Evolutionary conservation across 1,284 basidiomycete genomes (phyloP).

Genomic region (Ceratobasidium sp.): DNA sequence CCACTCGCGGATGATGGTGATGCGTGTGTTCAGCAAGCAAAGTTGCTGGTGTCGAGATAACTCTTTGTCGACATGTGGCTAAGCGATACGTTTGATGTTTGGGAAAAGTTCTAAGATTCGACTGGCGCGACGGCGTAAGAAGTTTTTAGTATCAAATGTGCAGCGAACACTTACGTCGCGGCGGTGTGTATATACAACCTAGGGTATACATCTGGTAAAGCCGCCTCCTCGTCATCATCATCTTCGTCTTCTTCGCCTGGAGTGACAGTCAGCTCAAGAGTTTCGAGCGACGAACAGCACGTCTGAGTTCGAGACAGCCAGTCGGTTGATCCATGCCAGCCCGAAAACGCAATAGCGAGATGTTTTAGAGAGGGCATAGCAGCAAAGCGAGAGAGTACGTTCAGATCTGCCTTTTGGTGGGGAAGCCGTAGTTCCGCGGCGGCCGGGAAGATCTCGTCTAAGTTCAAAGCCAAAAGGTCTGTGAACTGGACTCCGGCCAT

Average conservation of each 20-base stretch:
- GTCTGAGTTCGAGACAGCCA: no score
- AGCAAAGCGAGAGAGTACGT: no score
- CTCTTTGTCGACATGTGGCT: no score
- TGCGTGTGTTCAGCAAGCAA: no score
- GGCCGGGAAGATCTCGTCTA: background rate
- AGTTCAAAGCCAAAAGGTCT: background rate
- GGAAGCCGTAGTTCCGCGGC: background rate
- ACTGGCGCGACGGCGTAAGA: no score
- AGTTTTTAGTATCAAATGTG: background rate
- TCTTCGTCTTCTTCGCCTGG: background rate
- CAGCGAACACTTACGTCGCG: background rate
- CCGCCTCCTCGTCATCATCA: background rate
- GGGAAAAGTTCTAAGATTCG: no score
- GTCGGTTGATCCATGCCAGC: no score
- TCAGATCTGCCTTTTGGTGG: background rate
- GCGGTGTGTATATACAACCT: background rate
- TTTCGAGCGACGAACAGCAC: background rate
- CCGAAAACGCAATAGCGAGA: no score
- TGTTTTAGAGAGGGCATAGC: no score
- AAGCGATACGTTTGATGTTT: no score
- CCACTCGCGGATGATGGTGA: no score
- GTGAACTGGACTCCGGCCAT: background rate
- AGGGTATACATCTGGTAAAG: background rate
- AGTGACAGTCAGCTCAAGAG: background rate
- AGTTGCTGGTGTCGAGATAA: no score